Percentiles rank a stretch among this genome's conserved stretches.
These are phyloP conservation scores for Flaveria bidentis DNA, from an alignment of 129 eudicot genomes.

Conservation along the genomic window DNA sequence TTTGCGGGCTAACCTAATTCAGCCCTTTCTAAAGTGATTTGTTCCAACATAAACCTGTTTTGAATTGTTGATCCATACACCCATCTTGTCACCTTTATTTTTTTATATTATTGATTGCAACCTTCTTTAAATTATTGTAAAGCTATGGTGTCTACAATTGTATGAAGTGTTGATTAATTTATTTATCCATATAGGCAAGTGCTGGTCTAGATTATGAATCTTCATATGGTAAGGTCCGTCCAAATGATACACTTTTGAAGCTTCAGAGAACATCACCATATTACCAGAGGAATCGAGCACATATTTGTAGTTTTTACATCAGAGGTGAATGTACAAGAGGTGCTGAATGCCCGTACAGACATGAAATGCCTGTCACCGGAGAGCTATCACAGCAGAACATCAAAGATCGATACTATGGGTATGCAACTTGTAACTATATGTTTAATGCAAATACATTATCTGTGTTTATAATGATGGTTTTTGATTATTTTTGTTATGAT, in stretches of 20 bases:
- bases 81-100: not conserved
- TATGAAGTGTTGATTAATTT: not conserved
- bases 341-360: slow-evolving; percentile 71
- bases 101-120: not conserved
- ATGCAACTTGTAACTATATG: slow-evolving; percentile 10
- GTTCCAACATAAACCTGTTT: not conserved
- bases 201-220: slow-evolving; percentile 80
- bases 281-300: slow-evolving; percentile 74
- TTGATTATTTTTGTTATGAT: not conserved
- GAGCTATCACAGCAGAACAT: slow-evolving; percentile 66
- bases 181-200: slow-evolving; percentile 46
- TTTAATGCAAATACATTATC: not conserved
- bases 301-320: slow-evolving; percentile 63
- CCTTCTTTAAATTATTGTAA: not conserved
- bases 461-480: not conserved
- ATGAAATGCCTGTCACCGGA: slow-evolving; percentile 71
- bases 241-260: slow-evolving; percentile 74
- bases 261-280: slow-evolving; percentile 75
- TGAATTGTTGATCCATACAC: not conserved
- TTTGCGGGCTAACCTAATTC: not conserved
- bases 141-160: not conserved
- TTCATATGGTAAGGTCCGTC: slow-evolving; percentile 61
- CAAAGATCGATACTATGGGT: slow-evolving; percentile 76
- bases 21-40: not conserved
- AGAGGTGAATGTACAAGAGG: slow-evolving; percentile 83